Evolutionary conservation across 2,329 filamentous ascomycete genomes (phyloP).

Genomic region (Epichloe gansuensis): DNA sequence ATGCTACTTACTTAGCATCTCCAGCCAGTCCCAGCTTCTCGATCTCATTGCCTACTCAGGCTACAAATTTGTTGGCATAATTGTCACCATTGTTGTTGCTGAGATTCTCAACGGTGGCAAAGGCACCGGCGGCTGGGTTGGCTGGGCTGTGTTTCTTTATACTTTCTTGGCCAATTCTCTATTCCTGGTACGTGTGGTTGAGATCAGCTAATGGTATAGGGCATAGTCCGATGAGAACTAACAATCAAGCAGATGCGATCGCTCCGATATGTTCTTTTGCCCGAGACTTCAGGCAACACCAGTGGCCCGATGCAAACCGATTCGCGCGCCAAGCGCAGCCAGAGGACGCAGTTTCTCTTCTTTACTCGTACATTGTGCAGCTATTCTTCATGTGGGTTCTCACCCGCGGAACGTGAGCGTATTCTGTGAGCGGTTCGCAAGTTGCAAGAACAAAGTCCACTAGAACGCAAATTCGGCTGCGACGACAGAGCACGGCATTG

Average conservation of each 20-base stretch:
- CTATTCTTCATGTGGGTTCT: slow-evolving; percentile 85
- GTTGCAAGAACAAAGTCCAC: not conserved
- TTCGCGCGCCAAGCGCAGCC: slow-evolving; percentile 73
- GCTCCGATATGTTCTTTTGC: slow-evolving; percentile 87
- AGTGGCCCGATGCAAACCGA: slow-evolving; percentile 56
- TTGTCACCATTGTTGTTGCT: slow-evolving; percentile 70
- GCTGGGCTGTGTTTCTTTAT: slow-evolving; percentile 83
- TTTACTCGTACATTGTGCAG: slow-evolving; percentile 88
- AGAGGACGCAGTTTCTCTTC: slow-evolving; percentile 84
- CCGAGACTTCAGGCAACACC: slow-evolving; percentile 59
- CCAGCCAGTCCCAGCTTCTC: slow-evolving; percentile 82
- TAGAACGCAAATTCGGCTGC: not conserved
- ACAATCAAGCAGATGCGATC: slow-evolving; percentile 60
- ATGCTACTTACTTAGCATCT: slow-evolving; percentile 88
- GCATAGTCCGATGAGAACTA: not conserved
- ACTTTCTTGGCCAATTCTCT: slow-evolving; percentile 90
- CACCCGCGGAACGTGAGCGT: slow-evolving; percentile 28
- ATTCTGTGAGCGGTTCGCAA: not conserved
- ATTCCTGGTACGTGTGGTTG: slow-evolving; percentile 58
- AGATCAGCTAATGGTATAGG: not conserved
- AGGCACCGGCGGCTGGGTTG: slow-evolving; percentile 77
- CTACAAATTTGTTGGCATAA: slow-evolving; percentile 98
- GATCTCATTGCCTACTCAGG: slow-evolving; percentile 93
- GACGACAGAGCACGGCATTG: not conserved
- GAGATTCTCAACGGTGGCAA: slow-evolving; percentile 67